phyloP scores from a whole-genome alignment of 169 alveolate genomes.

The Eimeria maxima region DNA sequence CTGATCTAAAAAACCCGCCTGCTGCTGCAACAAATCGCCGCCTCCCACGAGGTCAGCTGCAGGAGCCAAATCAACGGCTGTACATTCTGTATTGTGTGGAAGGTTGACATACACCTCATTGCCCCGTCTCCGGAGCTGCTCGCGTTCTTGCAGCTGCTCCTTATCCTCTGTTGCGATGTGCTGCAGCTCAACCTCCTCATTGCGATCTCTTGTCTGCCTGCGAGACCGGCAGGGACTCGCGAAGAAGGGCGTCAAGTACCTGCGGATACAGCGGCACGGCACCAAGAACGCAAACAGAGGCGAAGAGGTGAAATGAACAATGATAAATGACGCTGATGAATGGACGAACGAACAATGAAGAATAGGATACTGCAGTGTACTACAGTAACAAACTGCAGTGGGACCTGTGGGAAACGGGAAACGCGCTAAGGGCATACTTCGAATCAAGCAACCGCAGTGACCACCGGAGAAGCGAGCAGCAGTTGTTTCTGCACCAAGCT shows the following conservation, averaged over 20 bases:
- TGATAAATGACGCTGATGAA: background rate
- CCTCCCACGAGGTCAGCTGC: background rate
- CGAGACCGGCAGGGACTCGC: constrained; percentile 28
- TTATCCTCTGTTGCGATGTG: background rate
- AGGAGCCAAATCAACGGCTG: constrained; percentile 10
- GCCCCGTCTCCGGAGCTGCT: constrained; percentile 28
- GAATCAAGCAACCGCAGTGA: constrained; percentile 5
- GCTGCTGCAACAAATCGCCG: constrained; percentile 51
- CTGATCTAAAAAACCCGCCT: background rate
- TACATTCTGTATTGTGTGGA: constrained; percentile 5
- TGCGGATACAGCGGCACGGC: background rate
- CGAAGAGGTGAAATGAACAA: no score
- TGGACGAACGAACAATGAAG: background rate
- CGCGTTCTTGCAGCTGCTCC: constrained; percentile 4
- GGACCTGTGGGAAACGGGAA: background rate
- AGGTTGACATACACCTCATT: constrained; percentile 36
- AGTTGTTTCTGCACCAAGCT: constrained; percentile 66
- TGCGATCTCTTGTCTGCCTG: background rate
- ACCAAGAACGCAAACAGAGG: background rate
- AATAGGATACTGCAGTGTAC: background rate
- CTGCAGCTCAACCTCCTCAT: constrained; percentile 34
- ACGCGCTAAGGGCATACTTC: background rate
- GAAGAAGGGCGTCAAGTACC: constrained; percentile 64
- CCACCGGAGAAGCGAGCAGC: constrained; percentile 50
- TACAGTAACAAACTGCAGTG: background rate